Conservation (phyloP, 208 protist species). For the Leishmania aethiopica region DNA sequence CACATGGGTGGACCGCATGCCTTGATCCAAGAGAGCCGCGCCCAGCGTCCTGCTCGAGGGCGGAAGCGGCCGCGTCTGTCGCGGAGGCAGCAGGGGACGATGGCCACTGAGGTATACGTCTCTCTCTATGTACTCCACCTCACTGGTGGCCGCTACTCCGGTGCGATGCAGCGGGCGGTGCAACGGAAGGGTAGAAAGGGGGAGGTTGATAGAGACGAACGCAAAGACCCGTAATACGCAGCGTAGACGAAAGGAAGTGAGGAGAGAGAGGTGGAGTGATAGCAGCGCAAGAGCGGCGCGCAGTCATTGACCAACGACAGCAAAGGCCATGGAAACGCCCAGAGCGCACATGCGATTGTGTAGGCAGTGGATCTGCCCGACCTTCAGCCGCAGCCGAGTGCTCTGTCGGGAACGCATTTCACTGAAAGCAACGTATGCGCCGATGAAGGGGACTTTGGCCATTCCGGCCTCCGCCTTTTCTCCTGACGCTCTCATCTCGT, state of each 20-base stretch:
- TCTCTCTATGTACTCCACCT: no score
- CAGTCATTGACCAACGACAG: no score
- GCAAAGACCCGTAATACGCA: not conserved
- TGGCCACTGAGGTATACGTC: no score
- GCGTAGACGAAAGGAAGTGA: not conserved
- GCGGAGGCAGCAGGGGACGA: not conserved
- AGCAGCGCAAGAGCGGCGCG: not conserved
- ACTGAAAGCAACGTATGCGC: not conserved
- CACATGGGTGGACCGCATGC: not conserved
- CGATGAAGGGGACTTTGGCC: not conserved
- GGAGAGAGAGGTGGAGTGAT: not conserved
- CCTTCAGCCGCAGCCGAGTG: not conserved
- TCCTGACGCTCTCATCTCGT: not conserved
- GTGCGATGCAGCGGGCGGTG: not conserved
- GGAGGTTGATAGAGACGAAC: not conserved
- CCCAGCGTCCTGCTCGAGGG: not conserved
- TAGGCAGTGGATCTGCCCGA: not conserved
- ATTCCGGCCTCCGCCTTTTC: not conserved
- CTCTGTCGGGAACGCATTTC: not conserved
- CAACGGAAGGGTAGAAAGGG: not conserved
- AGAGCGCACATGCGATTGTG: not conserved
- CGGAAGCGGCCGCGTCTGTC: not conserved
- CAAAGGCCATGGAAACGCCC: not conserved
- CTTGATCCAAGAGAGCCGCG: not conserved
- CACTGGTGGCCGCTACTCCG: no score